Evolutionary conservation across 805 yeast species (phyloP), one percentile per base, ranked within the genome.

Genomic region (Schizosaccharomyces cryophilus): DNA sequence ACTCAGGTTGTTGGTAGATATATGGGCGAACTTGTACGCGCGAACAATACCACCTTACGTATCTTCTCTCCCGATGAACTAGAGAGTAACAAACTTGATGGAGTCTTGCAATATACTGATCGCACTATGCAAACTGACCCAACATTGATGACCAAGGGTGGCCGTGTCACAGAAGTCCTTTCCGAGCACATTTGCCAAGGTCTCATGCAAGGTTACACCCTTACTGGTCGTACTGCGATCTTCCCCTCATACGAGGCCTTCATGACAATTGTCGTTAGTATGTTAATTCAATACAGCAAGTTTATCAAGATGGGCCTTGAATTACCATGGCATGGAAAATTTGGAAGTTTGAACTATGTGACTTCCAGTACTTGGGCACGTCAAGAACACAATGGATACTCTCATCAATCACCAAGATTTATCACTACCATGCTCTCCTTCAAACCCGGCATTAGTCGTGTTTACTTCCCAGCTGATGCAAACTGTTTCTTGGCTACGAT

Each of bases 341-440:
- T 61, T 30, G 64, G 62, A 31, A 64, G 65, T 58, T 62, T 64
- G 55, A 64, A 64, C 63, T 64, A 61, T 62, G 62, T 64, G 42
- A 64, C 62, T 54, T 62, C 66, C 29, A 62, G 65, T 35, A 64
- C 66, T 55, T 63, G 65, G 65, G 55, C 65, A 21, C 64, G 66
- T 30, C 66, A 64, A 63, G 66, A 64, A 61, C 66, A 64, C 61
- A 64, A 64, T 54, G 66, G 66, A 17, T 64, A 64, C 61, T 64
- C 66, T 19, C 66, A 64, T 47, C 66, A 64, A 61, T 62, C 63
- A 55, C 66, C 66, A 19, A 61, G 63, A 21, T 64, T 64, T 42
- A 62, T 64, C 38, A 64, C 64, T 35, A 61, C 65, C 7, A 65
- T 64, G 51, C 62, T 64, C 61, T 63, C 63, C 54, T 35, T 64